Percentiles rank a stretch among this genome's conserved stretches.
Conservation (phyloP, 495 filamentous ascomycete genomes). For the Margaritispora aquatica region DNA sequence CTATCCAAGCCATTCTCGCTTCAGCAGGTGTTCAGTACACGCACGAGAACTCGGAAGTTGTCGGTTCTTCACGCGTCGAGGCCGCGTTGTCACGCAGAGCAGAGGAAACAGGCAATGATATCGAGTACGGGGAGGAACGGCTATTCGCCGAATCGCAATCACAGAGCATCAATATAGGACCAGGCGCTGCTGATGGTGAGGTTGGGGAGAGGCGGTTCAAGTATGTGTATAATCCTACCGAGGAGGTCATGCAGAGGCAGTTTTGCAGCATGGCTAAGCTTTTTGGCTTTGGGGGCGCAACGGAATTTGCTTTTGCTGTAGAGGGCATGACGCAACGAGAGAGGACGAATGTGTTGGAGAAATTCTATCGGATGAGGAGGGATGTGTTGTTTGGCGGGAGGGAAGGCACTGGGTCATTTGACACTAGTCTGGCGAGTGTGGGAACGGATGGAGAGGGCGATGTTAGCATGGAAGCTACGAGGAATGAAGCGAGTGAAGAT, state of each 20-base stretch:
- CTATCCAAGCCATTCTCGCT: constrained; percentile 84
- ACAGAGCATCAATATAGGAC: not conserved
- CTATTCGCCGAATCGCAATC: constrained; percentile 39
- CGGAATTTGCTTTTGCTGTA: constrained; percentile 88
- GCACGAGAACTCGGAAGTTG: constrained; percentile 93
- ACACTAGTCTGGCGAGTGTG: not conserved
- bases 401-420: not conserved
- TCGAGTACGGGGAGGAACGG: constrained; percentile 36
- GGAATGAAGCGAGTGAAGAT: too few species aligned
- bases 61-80: constrained; percentile 83
- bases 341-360: constrained; percentile 70
- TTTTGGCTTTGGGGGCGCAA: constrained; percentile 69
- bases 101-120: constrained; percentile 51
- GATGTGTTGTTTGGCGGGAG: constrained; percentile 29
- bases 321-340: constrained; percentile 90
- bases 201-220: constrained; percentile 30
- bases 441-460: not conserved
- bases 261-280: constrained; percentile 84
- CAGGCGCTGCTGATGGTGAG: not conserved
- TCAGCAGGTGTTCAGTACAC: constrained; percentile 90
- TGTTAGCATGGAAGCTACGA: not conserved
- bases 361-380: constrained; percentile 60
- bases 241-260: constrained; percentile 69
- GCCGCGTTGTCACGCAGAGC: constrained; percentile 71
- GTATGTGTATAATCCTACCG: constrained; percentile 70